Conservation (phyloP, 768 basidiomycete genomes). For the Leccinum pellstonianum region DNA sequence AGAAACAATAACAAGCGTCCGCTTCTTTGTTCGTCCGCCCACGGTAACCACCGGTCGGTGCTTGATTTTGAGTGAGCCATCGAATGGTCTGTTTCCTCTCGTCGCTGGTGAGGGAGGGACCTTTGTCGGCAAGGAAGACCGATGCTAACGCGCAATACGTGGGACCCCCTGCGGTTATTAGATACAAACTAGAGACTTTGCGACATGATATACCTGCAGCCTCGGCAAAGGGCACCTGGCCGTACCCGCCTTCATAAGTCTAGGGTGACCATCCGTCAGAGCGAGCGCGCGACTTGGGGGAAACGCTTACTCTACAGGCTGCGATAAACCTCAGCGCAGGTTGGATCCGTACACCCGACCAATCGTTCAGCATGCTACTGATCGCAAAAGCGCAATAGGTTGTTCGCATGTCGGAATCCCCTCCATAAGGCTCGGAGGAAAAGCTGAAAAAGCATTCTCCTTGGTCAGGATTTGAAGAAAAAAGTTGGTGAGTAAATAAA, state of each 20-base stretch:
- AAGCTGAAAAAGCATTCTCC: conserved; percentile 47
- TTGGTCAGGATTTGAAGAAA: conserved; percentile 2
- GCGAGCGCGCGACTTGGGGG: not conserved
- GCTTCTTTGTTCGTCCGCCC: conserved; percentile 86
- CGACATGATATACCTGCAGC: conserved; percentile 64
- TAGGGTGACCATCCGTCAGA: conserved; percentile 32
- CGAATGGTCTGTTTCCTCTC: conserved; percentile 58
- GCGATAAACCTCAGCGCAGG: conserved; percentile 63
- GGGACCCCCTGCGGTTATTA: conserved; percentile 65
- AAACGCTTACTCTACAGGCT: conserved; percentile 62
- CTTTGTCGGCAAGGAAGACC: conserved; percentile 48
- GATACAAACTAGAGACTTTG: not conserved
- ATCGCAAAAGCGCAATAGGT: conserved; percentile 88
- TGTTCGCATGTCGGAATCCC: conserved; percentile 79
- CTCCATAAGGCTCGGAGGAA: conserved; percentile 62
- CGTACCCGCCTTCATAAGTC: conserved; percentile 94
- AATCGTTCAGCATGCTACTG: conserved; percentile 74
- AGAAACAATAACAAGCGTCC: conserved; percentile 97
- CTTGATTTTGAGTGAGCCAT: conserved; percentile 76
- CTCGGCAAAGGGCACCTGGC: conserved; percentile 77
- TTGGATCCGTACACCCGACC: conserved; percentile 67
- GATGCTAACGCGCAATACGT: conserved; percentile 90
- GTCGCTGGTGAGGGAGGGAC: conserved; percentile 24
- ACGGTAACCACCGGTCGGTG: conserved; percentile 72
- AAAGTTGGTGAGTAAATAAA: conserved; percentile 10